Percentiles rank a stretch among this genome's conserved stretches.
Conservation (phyloP, 2,329 filamentous ascomycete species). For the Xylariaceae sp. region DNA sequence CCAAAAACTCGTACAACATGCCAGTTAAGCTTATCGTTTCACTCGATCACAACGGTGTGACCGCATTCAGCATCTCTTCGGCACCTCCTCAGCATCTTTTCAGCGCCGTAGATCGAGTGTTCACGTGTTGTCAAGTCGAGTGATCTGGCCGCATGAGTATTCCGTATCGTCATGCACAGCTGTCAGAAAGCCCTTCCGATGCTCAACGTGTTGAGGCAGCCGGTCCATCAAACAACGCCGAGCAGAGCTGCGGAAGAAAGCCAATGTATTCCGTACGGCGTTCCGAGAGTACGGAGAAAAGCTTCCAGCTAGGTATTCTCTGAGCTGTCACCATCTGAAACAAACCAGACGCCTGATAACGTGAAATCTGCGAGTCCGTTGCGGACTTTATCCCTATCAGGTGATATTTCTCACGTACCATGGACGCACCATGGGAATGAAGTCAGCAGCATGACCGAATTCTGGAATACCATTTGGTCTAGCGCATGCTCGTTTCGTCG, state of each 20-base stretch:
- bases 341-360: not conserved
- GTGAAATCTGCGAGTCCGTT: not conserved
- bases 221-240: too few relatives aligned
- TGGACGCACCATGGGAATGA: slow-evolving; percentile 23
- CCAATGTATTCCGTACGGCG: not conserved
- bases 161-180: not conserved
- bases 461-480: not conserved
- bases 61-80: not conserved
- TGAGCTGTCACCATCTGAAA: not conserved
- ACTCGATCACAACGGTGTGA: not conserved
- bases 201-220: too few relatives aligned
- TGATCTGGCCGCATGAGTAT: not conserved
- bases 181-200: too few relatives aligned
- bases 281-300: not conserved
- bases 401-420: not conserved
- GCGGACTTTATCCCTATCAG: not conserved
- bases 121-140: not conserved
- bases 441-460: slow-evolving; percentile 28
- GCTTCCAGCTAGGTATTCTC: not conserved
- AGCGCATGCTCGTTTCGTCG: not conserved
- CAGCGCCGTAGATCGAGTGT: not conserved
- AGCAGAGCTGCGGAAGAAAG: too few relatives aligned
- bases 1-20: not conserved
- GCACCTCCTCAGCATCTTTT: not conserved
- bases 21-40: not conserved